phyloP scores from a whole-genome alignment of 176 grass and related monocot species.

The Oryza nivara region DNA sequence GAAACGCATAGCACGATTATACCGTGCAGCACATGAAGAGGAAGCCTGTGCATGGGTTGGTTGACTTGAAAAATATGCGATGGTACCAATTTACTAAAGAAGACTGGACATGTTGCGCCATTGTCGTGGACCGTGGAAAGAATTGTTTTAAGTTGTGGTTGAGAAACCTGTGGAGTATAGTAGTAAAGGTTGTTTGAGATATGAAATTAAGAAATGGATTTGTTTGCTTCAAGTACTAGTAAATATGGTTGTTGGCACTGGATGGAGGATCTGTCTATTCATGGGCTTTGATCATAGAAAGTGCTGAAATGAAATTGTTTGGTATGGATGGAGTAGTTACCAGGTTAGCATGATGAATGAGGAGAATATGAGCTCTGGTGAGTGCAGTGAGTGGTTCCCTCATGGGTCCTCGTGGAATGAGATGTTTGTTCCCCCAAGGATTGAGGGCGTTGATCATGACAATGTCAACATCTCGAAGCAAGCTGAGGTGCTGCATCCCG shows the following conservation, averaged over 20 bases:
- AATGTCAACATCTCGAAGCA: slow-evolving; percentile 79
- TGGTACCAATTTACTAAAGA: slow-evolving; percentile 74
- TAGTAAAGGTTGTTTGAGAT: slow-evolving; percentile 40
- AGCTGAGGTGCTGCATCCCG: slow-evolving; percentile 91
- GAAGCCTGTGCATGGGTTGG: slow-evolving; percentile 45
- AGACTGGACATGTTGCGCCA: slow-evolving; percentile 43
- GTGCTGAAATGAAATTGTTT: not conserved
- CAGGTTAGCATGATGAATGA: slow-evolving; percentile 84
- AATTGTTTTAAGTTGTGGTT: slow-evolving; percentile 49
- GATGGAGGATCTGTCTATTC: not conserved
- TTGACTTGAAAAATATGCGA: slow-evolving; percentile 83
- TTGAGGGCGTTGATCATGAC: slow-evolving; percentile 82
- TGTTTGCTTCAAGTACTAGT: not conserved
- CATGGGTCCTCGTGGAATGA: slow-evolving; percentile 81
- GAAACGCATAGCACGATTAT: slow-evolving; percentile 73
- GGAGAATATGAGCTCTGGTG: slow-evolving; percentile 68
- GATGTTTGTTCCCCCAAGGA: slow-evolving; percentile 74
- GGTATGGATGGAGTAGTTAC: slow-evolving; percentile 30
- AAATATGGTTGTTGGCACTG: not conserved
- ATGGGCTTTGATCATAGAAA: not conserved
- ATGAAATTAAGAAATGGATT: slow-evolving; percentile 13
- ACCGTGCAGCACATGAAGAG: slow-evolving; percentile 52
- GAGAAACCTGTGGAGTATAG: slow-evolving; percentile 51
- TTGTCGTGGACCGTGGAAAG: slow-evolving; percentile 38
- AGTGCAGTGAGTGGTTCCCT: slow-evolving; percentile 73